Percentiles rank a stretch among this genome's conserved stretches.
These are phyloP conservation scores for Mycosarcoma maydis DNA, from an alignment of 1,284 basidiomycete species.

Conservation along the genomic window DNA sequence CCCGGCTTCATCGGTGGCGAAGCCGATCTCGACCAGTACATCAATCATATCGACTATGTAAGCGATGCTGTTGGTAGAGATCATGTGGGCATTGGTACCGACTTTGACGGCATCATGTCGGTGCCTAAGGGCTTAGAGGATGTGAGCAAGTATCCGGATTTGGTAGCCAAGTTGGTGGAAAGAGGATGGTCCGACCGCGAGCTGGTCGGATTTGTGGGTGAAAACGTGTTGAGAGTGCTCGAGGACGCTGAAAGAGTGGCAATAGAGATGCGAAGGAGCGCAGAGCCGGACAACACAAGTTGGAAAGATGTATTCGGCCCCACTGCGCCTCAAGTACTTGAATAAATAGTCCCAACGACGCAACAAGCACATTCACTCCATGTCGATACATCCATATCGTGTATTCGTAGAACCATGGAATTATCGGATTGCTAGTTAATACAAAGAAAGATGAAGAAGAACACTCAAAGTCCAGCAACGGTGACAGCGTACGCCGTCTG, in stretches of 20 bases:
- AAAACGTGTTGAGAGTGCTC: slow-evolving; percentile 41
- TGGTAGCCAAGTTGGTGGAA: slow-evolving; percentile 28
- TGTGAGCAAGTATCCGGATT: slow-evolving; percentile 36
- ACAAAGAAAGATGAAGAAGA: too few species aligned
- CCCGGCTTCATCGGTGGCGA: slow-evolving; percentile 49
- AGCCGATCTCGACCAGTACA: slow-evolving; percentile 30
- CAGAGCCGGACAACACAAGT: slow-evolving; percentile 33
- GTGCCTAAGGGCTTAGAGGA: slow-evolving; percentile 34
- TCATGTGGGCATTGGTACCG: slow-evolving; percentile 43
- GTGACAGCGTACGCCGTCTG: slow-evolving; percentile 37
- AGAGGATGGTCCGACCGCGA: slow-evolving; percentile 39
- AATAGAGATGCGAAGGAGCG: slow-evolving; percentile 20
- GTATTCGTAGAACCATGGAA: too few species aligned
- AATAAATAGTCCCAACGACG: not conserved
- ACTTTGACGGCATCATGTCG: slow-evolving; percentile 46
- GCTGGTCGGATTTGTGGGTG: slow-evolving; percentile 30
- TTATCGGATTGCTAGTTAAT: too few species aligned
- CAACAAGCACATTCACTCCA: not conserved
- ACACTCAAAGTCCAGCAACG: slow-evolving; percentile 20
- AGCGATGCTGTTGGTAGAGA: slow-evolving; percentile 23
- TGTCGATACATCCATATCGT: not conserved
- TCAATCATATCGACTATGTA: slow-evolving; percentile 34
- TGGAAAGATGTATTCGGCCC: slow-evolving; percentile 36
- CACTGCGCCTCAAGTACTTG: slow-evolving; percentile 6
- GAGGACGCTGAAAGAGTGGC: slow-evolving; percentile 30